Evolutionary conservation across 1,284 basidiomycete genomes (phyloP), one percentile per base, ranked within the genome.

Genomic region (Phaffia rhodozyma): DNA sequence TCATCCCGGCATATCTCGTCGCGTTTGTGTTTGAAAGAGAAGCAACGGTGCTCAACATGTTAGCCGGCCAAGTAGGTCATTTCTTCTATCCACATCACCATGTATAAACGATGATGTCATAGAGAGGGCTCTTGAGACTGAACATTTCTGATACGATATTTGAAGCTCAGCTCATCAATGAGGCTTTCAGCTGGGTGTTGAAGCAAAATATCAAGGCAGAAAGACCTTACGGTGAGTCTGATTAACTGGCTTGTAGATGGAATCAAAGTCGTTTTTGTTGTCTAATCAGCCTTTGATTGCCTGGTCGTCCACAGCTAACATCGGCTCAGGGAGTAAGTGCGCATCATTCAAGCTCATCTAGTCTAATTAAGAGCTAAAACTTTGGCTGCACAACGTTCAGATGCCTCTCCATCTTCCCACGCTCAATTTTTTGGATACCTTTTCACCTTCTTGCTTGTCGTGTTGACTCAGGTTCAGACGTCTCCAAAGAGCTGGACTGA

Each of bases 351-450:
- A 13, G 3, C 50, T 34, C 21, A n/a, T 18, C 34, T 5, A 18
- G 5, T 47, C 1, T 55, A n/a, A 1, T n/a, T 7, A n/a, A 2
- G 5, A 47, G 7, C n/a, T 49, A 21, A 21, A 16, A 4, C 27
- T 4, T n/a, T n/a, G 23, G 6, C 5, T 29, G 3, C 47, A 38
- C 30, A 9, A 3, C 25, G 0, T 9, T 1, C 27, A 65, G 58
- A 66, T 50, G 64, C 64, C 11, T 62, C 60, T 6, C 64, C 64
- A 20, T 58, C 55, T 20, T 62, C 60, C 2, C 64, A 66, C 43
- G 4, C 55, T 21, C 64, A 66, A n/a, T 66, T 66, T 57, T 66
- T 66, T n/a, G 64, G 64, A 51, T 66, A 55, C 51, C 57, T 66
- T 25, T 34, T 66, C 57, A 43, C 60, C 43, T 66, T 54, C 32